Base-by-base conservation (phyloP, 1,139 yeast genomes). In the Taphrina wiesneri region DNA sequence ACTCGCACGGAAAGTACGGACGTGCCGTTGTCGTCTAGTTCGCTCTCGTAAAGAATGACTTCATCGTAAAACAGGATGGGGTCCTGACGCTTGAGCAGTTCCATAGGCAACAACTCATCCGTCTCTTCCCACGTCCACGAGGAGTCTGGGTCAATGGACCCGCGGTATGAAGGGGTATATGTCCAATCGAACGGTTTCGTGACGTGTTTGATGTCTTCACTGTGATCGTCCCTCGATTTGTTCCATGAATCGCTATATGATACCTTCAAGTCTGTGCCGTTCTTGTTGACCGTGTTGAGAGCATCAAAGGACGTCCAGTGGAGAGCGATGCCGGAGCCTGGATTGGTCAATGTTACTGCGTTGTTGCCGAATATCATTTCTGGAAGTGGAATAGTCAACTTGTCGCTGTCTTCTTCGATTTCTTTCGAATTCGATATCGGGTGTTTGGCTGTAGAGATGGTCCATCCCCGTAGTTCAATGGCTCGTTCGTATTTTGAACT, bases 351-450 rank as follows among this genome's bases (percentile, higher is more conserved):
- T 62, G 79, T 80, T n/a, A 91, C 86, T 68, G 77, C 77, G 74
- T 89, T 92, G 71, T 89, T 86, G n/a, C 98, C 98, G 77, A 93
- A 93, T 17, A 93, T 91, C 99, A 93, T 93, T 74, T 93, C 99
- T 0, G 99, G 99, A 63, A 93, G 78, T 0, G 98, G 96, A 70
- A 93, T 84, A 11, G 85, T 85, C 67, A 87, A 81, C 66, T 82
- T 75, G 5, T 82, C 84, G 68, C 85, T 87, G 71, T 87, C 82
- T 11, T 77, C 78, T 68, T 91, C 97, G 67, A 93, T 82, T 74
- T 91, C 97, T 2, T 77, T 79, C 0, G 93, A 81, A 70, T 83
- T 86, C 68, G 90, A 78, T 54, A 93, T 93, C 0, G 99, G 96
- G 65, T 83, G 83, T 74, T 90, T 86, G 56, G 81, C 78, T 0